phyloP scores from a whole-genome alignment of 495 filamentous ascomycete species.

The Hypoxylon cercidicola region DNA sequence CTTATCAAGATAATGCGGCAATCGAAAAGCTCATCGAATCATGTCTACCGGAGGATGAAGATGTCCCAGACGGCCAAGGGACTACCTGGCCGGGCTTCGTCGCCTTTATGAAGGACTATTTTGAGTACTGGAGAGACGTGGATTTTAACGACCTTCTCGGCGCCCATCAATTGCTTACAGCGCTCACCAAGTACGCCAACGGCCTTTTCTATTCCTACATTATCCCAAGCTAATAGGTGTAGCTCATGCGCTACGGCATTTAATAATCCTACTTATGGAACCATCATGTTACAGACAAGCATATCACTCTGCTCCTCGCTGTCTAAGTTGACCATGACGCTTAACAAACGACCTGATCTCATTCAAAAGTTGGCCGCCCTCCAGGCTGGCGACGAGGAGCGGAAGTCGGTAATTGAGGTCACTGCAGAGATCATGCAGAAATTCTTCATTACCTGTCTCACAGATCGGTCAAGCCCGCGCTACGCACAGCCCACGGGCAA shows the following conservation, averaged over 20 bases:
- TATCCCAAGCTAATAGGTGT: constrained; percentile 18
- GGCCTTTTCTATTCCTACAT: background rate
- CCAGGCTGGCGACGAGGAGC: constrained; percentile 63
- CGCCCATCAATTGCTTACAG: constrained; percentile 78
- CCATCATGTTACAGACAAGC: constrained; percentile 79
- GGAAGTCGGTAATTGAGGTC: constrained; percentile 79
- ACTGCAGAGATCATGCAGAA: constrained; percentile 88
- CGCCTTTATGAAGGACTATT: constrained; percentile 80
- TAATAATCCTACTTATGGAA: constrained; percentile 78
- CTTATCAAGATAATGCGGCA: constrained; percentile 61
- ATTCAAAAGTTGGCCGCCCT: constrained; percentile 63
- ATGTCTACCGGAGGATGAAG: constrained; percentile 60
- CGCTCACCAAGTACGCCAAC: constrained; percentile 71
- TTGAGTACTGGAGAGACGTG: constrained; percentile 81
- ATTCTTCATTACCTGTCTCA: constrained; percentile 90
- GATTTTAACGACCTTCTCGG: constrained; percentile 77
- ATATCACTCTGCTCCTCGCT: constrained; percentile 80
- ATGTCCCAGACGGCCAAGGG: constrained; percentile 58
- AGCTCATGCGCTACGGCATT: constrained; percentile 84
- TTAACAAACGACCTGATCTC: constrained; percentile 80
- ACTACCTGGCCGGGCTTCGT: constrained; percentile 79
- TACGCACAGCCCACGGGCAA: constrained; percentile 77
- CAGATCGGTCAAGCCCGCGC: constrained; percentile 74
- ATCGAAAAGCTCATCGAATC: constrained; percentile 72
- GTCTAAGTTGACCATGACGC: constrained; percentile 79